Evolutionary conservation across 768 basidiomycete genomes (phyloP).

Genomic region (Mycena albidolilacea): DNA sequence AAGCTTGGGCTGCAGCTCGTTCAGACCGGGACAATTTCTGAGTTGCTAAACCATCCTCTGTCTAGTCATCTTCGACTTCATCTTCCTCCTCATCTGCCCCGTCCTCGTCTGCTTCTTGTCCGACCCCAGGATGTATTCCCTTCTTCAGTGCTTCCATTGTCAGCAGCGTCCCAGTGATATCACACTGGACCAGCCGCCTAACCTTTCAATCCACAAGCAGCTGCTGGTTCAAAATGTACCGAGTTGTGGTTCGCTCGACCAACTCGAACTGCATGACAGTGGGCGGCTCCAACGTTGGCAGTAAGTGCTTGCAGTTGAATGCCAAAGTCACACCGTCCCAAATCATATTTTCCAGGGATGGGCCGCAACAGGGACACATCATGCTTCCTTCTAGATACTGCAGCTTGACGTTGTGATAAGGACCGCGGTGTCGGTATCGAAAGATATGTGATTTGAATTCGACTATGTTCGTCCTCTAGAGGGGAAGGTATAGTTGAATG

Average conservation of each 20-base stretch:
- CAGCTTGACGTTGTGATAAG: conserved; percentile 21
- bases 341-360: conserved; percentile 33
- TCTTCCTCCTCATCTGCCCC: conserved; percentile 19
- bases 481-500: no score
- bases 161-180: conserved; percentile 11
- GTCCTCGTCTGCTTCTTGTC: conserved; percentile 3
- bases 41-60: background rate
- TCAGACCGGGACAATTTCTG: background rate
- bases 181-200: background rate
- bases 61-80: background rate
- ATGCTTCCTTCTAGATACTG: conserved; percentile 33
- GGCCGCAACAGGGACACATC: conserved; percentile 30
- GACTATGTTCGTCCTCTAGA: no score
- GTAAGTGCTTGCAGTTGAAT: conserved; percentile 38
- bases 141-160: background rate
- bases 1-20: background rate
- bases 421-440: no score
- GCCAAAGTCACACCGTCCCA: conserved; percentile 41
- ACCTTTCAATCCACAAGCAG: background rate
- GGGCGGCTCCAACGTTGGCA: conserved; percentile 31
- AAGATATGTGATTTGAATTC: no score
- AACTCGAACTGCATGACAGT: conserved; percentile 15
- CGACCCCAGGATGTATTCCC: background rate
- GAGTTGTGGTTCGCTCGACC: background rate
- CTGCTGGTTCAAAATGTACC: conserved; percentile 10